Conservation (phyloP, 2,329 filamentous ascomycete genomes). For the Geosmithia flava region DNA sequence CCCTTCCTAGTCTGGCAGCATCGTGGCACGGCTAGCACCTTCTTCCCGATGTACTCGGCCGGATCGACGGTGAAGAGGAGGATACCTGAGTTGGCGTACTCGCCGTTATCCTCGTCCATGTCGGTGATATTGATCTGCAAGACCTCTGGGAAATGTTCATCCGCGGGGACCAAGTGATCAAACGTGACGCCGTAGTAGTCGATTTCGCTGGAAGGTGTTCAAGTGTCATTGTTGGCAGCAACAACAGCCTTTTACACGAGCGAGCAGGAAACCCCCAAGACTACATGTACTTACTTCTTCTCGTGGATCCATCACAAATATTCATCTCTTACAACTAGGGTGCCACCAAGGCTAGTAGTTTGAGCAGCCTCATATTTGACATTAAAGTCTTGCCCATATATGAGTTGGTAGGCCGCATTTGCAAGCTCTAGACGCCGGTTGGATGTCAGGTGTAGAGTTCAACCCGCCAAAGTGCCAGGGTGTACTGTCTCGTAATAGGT, state of each 20-base stretch:
- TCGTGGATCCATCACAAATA: constrained; percentile 3
- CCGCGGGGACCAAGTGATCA: constrained; percentile 20
- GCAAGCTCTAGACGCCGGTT: constrained; percentile 1
- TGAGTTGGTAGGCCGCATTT: background rate
- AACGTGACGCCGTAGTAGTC: background rate
- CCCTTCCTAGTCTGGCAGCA: constrained; percentile 4
- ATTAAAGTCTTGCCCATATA: background rate
- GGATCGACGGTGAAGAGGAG: constrained; percentile 20
- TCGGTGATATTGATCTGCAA: constrained; percentile 29
- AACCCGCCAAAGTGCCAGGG: constrained; percentile 1
- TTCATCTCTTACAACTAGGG: constrained; percentile 2
- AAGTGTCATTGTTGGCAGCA: constrained; percentile 22
- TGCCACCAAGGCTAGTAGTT: too few species aligned
- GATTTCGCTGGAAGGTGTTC: constrained; percentile 9
- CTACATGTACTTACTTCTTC: constrained; percentile 1
- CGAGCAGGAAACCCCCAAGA: too few species aligned
- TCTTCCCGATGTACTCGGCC: constrained; percentile 22
- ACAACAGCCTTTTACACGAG: background rate
- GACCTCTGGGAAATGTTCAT: constrained; percentile 23
- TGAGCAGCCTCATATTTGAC: background rate
- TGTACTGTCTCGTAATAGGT: constrained; percentile 1
- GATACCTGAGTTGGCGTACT: constrained; percentile 18
- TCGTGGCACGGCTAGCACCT: constrained; percentile 9
- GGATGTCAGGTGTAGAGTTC: background rate
- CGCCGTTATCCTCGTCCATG: constrained; percentile 7